Evolutionary conservation across 176 grass and related monocot genomes (phyloP).

Genomic region (Aegilops sharonensis): DNA sequence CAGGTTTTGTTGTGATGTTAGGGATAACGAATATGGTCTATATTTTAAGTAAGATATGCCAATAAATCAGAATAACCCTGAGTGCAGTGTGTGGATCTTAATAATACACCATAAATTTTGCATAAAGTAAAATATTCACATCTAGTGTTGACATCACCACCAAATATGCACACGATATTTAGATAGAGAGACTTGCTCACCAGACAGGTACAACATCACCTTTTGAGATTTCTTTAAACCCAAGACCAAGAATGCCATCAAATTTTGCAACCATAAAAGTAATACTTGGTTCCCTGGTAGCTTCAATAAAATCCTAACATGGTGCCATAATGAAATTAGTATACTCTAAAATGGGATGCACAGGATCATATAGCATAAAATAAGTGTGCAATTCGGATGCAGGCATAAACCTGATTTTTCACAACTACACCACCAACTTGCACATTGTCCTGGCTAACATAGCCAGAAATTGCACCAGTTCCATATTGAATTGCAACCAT

Average conservation of each 20-base stretch:
- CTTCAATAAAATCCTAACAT: constrained; percentile 74
- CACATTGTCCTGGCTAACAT: constrained; percentile 69
- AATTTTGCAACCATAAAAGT: constrained; percentile 80
- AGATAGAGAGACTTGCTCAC: constrained; percentile 33
- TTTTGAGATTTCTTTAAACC: constrained; percentile 73
- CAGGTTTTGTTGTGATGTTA: constrained; percentile 8
- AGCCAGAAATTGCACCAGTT: constrained; percentile 69
- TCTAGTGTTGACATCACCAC: background rate
- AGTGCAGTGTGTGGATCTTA: background rate
- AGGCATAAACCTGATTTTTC: constrained; percentile 62
- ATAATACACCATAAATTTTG: background rate
- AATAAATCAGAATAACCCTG: background rate
- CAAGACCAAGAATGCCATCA: constrained; percentile 91
- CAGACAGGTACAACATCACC: constrained; percentile 58
- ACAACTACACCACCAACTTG: constrained; percentile 65
- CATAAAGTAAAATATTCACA: background rate
- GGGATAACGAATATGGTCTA: background rate
- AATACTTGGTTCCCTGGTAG: constrained; percentile 58
- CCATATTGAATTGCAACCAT: constrained; percentile 63
- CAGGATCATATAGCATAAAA: background rate
- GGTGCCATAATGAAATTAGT: constrained; percentile 1
- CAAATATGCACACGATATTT: background rate
- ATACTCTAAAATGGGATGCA: background rate
- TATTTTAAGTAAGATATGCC: background rate
- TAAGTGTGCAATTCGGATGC: background rate